Base-by-base conservation (phyloP, 2,329 filamentous ascomycete species). In the Elsinoe perseae region DNA sequence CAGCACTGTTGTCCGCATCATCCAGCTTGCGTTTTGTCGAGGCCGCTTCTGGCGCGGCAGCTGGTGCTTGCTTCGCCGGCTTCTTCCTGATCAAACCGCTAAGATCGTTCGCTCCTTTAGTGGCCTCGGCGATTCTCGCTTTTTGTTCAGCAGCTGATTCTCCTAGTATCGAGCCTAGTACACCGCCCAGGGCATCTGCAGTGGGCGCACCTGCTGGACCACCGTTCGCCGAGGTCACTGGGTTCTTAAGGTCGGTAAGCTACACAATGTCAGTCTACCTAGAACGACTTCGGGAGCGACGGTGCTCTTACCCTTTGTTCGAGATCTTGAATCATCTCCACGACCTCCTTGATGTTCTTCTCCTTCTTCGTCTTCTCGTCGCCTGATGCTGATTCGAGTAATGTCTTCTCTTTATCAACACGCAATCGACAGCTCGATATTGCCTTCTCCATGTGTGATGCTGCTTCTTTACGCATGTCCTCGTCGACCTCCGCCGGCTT, bases 311-410 rank as follows among this genome's bases (percentile, higher is more conserved):
- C 82, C 62, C 87, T 77, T 67, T 85, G 80, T 72, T 89, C 83
- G 81, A 93, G 88, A 62, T 93, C 88, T 54, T 79, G 78, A 48
- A 92, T 79, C 62, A 93, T 82, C 59, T 90, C 85, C 71, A 87
- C 87, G 61, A 88, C 85, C 59, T 93, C 86, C 54, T 76, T 71
- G 59, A 93, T 86, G 58, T 80, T 77, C 59, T 76, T 76, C 63
- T 81, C 75, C 40, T 79, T 79, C 60, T 81, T 66, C 50, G 86
- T 84, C 61, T 84, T 84, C 58, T 87, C 84, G 55, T 82, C 80
- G 59, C 80, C 75, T 25, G 80, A 80, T 1, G 73, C 59, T 4
- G 62, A 59, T 1, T 80, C 77, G 5, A 90, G 75, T 46, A 83
- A 80, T 4, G 82, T 80, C 66, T 89, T 82, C 67, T 87, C 86